Evolutionary conservation across 768 basidiomycete species (phyloP), one percentile per base, ranked within the genome.

Genomic region (Nevesoporus exiguus): DNA sequence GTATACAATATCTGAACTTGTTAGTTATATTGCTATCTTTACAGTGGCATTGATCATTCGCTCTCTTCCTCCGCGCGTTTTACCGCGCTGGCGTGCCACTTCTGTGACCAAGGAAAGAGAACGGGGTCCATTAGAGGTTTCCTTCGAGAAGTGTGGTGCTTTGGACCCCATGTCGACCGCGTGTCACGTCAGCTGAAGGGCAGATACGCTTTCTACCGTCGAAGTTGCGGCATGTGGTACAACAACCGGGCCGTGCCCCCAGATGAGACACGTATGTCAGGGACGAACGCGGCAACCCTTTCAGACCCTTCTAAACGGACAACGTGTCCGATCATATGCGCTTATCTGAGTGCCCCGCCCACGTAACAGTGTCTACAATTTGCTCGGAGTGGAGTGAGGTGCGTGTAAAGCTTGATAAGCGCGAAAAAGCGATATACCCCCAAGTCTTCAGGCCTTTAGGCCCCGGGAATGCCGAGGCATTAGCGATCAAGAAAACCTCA

Each of bases 31-130:
- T 34, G 64, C 77, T 22, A 79, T 78, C 64, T 78, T 73, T 57
- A 51, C 67, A 31, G 72, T 80, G 51, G 76, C 78, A 7, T 68
- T 77, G 59, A 71, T 77, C 19, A 75, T 77, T 14, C 76, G n/a
- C 79, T 17, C 62, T 77, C 33, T 80, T 80, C 67, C 72, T 80
- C 44, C 62, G 67, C 5, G 64, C 68, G 71, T 33, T 51, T 78
- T 36, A 71, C 71, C 25, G 71, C 72, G 15, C 9, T 74, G 21
- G 69, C 76, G 13, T 78, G 75, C 52, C 46, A 70, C 19, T 61
- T 73, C 1, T 74, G 70, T 50, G 77, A 76, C 5, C 73, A 71
- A 44, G 78, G 79, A 1, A 67, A 71, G 48, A 73, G 69, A 50
- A 65, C 79, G 51, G 78, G 78, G 50, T 73, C 71, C 42, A 71